phyloP scores from a whole-genome alignment of 108 stramenopile genomes.

The Cyclotella baltica region DNA sequence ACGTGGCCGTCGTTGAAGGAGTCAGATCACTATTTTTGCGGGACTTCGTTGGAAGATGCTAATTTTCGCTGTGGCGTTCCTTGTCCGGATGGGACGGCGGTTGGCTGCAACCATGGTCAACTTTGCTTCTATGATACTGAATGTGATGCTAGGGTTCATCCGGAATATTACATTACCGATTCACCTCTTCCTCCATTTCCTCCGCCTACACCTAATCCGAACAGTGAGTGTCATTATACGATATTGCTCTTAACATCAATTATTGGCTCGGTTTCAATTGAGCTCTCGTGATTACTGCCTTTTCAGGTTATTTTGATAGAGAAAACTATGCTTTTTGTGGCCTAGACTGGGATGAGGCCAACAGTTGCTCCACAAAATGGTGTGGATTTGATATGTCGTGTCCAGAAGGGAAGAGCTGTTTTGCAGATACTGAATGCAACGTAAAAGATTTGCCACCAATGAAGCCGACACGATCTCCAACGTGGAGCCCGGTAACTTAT shows the following conservation, averaged over 20 bases:
- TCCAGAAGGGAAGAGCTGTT: slow-evolving; percentile 24
- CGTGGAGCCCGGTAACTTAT: slow-evolving; percentile 27
- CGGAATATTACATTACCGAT: slow-evolving; percentile 26
- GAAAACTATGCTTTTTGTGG: too few relatives aligned
- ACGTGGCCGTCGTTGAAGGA: slow-evolving; percentile 32
- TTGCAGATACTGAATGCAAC: slow-evolving; percentile 36
- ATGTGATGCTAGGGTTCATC: slow-evolving; percentile 33
- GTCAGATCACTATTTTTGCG: slow-evolving; percentile 42
- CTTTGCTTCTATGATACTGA: slow-evolving; percentile 27
- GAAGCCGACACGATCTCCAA: slow-evolving; percentile 30
- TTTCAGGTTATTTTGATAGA: too few relatives aligned
- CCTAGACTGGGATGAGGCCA: too few relatives aligned
- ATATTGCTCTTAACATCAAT: too few relatives aligned
- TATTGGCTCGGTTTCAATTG: too few relatives aligned
- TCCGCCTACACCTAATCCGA: not conserved
- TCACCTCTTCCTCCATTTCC: slow-evolving; percentile 6
- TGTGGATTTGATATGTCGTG: slow-evolving; percentile 22
- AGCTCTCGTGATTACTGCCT: too few relatives aligned
- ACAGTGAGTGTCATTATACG: slow-evolving; percentile 13
- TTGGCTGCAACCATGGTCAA: slow-evolving; percentile 18
- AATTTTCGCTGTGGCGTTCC: slow-evolving; percentile 1
- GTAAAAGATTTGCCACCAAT: slow-evolving; percentile 11
- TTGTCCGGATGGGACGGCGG: slow-evolving; percentile 27
- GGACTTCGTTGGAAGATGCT: slow-evolving; percentile 9
- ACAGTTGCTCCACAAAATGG: slow-evolving; percentile 31